These are phyloP conservation scores for Penicillium daleae DNA, from an alignment of 495 filamentous ascomycete genomes.

Conservation along the genomic window DNA sequence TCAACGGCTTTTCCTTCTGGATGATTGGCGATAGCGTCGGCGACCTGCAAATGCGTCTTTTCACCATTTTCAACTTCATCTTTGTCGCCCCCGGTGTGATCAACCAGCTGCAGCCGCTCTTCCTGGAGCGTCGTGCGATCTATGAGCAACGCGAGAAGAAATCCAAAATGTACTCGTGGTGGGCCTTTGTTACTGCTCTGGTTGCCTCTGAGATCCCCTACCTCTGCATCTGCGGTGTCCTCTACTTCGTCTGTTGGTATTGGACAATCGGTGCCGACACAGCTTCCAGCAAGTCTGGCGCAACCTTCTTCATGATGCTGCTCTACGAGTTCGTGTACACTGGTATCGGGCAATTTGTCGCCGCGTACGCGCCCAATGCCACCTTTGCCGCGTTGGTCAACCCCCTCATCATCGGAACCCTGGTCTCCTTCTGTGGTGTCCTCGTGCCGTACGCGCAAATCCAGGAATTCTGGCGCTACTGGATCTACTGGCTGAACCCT, in stretches of 20 bases:
- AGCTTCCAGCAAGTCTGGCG: slow-evolving; percentile 48
- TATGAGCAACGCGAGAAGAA: slow-evolving; percentile 58
- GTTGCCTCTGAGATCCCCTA: slow-evolving; percentile 59
- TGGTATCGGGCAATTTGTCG: slow-evolving; percentile 64
- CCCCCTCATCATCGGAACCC: slow-evolving; percentile 58
- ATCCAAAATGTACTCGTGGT: slow-evolving; percentile 60
- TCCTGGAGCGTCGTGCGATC: slow-evolving; percentile 55
- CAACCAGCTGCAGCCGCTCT: slow-evolving; percentile 56
- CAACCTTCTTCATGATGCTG: slow-evolving; percentile 60
- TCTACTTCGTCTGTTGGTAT: slow-evolving; percentile 57
- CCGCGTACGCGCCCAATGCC: slow-evolving; percentile 61
- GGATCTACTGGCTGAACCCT: slow-evolving; percentile 75
- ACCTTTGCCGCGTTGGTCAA: slow-evolving; percentile 58
- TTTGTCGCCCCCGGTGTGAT: slow-evolving; percentile 54
- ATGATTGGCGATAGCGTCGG: slow-evolving; percentile 36
- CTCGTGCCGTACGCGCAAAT: slow-evolving; percentile 51
- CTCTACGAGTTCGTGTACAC: slow-evolving; percentile 59
- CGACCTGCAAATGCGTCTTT: slow-evolving; percentile 39
- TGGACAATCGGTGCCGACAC: slow-evolving; percentile 33
- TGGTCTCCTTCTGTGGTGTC: slow-evolving; percentile 59
- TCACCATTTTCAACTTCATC: slow-evolving; percentile 56
- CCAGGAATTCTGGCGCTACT: slow-evolving; percentile 67
- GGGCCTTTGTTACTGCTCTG: slow-evolving; percentile 52
- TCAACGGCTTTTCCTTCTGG: slow-evolving; percentile 51
- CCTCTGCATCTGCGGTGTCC: slow-evolving; percentile 50